phyloP scores from a whole-genome alignment of 768 basidiomycete species.

The Porpolomopsis calyptriformis region DNA sequence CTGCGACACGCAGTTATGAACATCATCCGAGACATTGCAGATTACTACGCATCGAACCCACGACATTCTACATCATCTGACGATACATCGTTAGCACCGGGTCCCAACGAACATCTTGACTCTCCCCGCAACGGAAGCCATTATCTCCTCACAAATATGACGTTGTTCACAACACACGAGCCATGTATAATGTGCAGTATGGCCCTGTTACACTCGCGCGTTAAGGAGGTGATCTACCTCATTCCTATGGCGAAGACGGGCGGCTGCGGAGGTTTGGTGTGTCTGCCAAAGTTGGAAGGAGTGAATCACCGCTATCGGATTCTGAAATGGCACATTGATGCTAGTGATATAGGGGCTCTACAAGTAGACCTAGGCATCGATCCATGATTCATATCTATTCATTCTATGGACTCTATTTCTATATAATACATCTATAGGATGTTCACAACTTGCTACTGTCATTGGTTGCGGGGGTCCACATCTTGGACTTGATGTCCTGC shows the following conservation, averaged over 20 bases:
- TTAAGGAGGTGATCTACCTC: conserved; percentile 74
- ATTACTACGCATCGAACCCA: conserved; percentile 26
- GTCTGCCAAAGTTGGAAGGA: conserved; percentile 70
- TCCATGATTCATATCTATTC: conserved; percentile 1
- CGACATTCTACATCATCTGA: neutral
- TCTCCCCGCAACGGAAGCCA: conserved; percentile 52
- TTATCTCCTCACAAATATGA: conserved; percentile 79
- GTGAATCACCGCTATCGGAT: conserved; percentile 86
- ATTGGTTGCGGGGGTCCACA: conserved; percentile 39
- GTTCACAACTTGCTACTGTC: conserved; percentile 6
- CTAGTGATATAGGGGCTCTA: conserved; percentile 1
- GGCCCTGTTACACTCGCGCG: conserved; percentile 91
- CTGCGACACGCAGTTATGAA: conserved; percentile 81
- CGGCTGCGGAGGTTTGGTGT: conserved; percentile 70
- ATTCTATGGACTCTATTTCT: no score
- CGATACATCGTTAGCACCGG: neutral
- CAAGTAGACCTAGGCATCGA: conserved; percentile 6
- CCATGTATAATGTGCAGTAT: conserved; percentile 98
- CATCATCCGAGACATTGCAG: conserved; percentile 56
- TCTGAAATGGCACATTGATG: conserved; percentile 45
- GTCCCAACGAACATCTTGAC: conserved; percentile 9
- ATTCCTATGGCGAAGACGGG: conserved; percentile 68
- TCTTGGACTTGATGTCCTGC: conserved; percentile 41
- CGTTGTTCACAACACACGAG: conserved; percentile 88
- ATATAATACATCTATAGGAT: no score